These are phyloP conservation scores for Halenospora varia DNA, from an alignment of 495 filamentous ascomycete species.

Conservation along the genomic window DNA sequence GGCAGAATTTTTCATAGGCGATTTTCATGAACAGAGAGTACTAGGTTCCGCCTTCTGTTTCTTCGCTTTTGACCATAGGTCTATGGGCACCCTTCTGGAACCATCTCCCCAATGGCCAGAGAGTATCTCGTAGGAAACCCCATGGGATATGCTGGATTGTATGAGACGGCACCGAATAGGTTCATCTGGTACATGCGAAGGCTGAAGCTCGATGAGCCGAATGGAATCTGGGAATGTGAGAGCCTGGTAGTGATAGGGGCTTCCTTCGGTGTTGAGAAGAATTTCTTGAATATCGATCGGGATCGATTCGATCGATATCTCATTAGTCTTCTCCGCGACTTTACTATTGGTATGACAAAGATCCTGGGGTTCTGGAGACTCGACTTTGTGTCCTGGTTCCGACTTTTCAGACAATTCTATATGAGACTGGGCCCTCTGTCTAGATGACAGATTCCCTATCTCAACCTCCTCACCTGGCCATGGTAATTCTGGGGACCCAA, in stretches of 20 bases:
- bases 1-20: background rate
- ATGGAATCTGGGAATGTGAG: background rate
- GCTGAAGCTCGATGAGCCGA: background rate
- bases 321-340: background rate
- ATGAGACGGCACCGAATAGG: background rate
- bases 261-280: background rate
- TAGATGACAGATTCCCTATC: background rate
- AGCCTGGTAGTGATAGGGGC: background rate
- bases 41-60: background rate
- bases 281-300: background rate
- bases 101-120: background rate
- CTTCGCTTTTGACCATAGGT: background rate
- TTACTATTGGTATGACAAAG: background rate
- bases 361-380: background rate
- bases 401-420: background rate
- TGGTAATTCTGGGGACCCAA: background rate
- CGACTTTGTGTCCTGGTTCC: background rate
- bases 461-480: background rate
- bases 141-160: background rate
- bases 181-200: background rate
- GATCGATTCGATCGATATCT: background rate
- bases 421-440: background rate
- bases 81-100: background rate
- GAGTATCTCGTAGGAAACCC: background rate
- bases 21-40: background rate